Percentiles rank a stretch among this genome's conserved stretches.
phyloP scores from a whole-genome alignment of 2,329 filamentous ascomycete genomes.

The Alternaria ethzedia region DNA sequence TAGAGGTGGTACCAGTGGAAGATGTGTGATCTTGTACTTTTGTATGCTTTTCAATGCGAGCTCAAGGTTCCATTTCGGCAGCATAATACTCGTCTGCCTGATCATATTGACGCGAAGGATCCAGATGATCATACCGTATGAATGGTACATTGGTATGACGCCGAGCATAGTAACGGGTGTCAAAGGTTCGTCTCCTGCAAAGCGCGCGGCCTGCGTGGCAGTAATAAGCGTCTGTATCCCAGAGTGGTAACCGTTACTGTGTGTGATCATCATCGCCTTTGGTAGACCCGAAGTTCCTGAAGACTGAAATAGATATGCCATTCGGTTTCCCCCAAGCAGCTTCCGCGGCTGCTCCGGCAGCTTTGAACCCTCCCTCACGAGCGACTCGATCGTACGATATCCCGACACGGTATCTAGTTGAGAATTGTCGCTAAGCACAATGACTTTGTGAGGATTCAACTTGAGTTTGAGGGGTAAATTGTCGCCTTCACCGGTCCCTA shows the following conservation, averaged over 20 bases:
- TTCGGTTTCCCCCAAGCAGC: conserved; percentile 28
- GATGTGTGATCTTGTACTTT: conserved; percentile 32
- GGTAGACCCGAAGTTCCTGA: conserved; percentile 41
- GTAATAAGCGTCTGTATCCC: conserved; percentile 36
- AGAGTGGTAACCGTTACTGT: conserved; percentile 34
- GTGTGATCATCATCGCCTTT: conserved; percentile 45
- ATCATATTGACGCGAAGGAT: conserved; percentile 36
- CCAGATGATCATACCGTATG: conserved; percentile 42
- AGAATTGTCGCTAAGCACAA: conserved; percentile 35
- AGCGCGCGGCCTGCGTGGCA: conserved; percentile 28
- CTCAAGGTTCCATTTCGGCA: conserved; percentile 38
- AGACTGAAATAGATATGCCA: conserved; percentile 41
- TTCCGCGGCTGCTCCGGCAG: conserved; percentile 27
- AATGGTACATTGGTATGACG: conserved; percentile 42
- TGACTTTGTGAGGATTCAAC: conserved; percentile 30
- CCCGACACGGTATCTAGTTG: conserved; percentile 23
- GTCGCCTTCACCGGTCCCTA: conserved; percentile 33
- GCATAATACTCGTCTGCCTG: conserved; percentile 29
- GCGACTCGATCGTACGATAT: conserved; percentile 32
- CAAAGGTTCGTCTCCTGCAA: conserved; percentile 29
- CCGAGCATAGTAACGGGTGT: conserved; percentile 23
- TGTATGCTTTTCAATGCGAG: conserved; percentile 34
- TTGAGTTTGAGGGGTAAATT: conserved; percentile 25
- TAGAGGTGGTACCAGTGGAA: conserved; percentile 38
- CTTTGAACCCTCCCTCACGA: conserved; percentile 26